phyloP scores from a whole-genome alignment of 2,329 filamentous ascomycete genomes.

The Colletotrichum viniferum region DNA sequence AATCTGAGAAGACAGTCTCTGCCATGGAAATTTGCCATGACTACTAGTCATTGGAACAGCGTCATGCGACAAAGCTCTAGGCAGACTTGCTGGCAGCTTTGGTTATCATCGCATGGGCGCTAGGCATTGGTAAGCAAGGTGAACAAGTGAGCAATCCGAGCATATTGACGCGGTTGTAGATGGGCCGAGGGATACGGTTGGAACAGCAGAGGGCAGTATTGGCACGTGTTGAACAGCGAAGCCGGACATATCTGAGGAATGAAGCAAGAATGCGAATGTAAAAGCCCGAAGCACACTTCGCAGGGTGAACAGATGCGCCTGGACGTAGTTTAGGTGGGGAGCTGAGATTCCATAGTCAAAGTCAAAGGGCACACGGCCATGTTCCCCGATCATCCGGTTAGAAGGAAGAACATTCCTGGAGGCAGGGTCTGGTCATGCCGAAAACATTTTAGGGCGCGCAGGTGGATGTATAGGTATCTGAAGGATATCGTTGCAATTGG shows the following conservation, averaged over 20 bases:
- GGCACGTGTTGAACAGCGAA: background rate
- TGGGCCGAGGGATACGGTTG: background rate
- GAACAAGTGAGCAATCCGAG: background rate
- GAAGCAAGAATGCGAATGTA: background rate
- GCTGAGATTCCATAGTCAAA: background rate
- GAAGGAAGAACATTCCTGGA: background rate
- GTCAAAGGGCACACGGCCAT: background rate
- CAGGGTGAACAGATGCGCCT: background rate
- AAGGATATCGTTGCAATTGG: constrained; percentile 26
- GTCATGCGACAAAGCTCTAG: background rate
- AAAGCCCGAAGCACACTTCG: background rate
- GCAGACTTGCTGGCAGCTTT: background rate
- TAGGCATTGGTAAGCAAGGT: background rate
- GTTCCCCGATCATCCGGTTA: background rate
- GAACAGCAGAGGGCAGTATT: background rate
- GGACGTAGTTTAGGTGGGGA: background rate
- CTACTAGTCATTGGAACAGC: background rate
- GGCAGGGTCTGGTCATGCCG: background rate
- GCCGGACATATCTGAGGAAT: background rate
- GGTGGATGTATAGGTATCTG: constrained; percentile 1
- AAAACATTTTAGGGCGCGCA: background rate
- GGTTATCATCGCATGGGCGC: background rate
- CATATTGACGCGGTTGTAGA: background rate
- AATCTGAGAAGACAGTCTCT: background rate
- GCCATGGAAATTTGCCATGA: background rate